Base-by-base conservation (phyloP, 805 yeast species). In the Kodamaea sagamina region DNA sequence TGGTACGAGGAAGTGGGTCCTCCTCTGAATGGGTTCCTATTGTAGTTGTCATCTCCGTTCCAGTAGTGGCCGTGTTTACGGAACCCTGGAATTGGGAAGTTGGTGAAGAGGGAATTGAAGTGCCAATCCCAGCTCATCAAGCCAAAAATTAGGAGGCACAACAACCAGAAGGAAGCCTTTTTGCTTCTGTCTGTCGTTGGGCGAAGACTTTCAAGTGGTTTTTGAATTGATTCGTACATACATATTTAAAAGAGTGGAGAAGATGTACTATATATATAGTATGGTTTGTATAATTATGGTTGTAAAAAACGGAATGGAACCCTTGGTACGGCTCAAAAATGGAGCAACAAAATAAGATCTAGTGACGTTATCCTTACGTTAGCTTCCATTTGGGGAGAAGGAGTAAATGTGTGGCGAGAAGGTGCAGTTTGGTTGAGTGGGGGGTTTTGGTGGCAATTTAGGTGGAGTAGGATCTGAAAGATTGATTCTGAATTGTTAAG, bases 91-190 rank as follows among this genome's bases (percentile, higher is more conserved):
- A 29, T 29, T 13, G 34, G 34, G 19, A 29, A 29, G 19, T 29
- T 29, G 18, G 34, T 29, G 10, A 9, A 29, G 11, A 29, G 11
- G 19, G 4, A 13, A 11, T 29, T 29, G 34, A 29, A 29, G 12
- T 29, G 12, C 34, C 34, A 29, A 10, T 29, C 34, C 34, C 34
- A 29, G 10, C 19, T 29, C 19, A 29, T 15, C 18, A 29, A 29
- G 18, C 18, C 34, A 29, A 29, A 29, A 3, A 29, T 29, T 2
- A 29, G 10, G 11, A 29, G 17, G 7, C 34, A 29, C 10, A 29
- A 10, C 34, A 29, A 29, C 34, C 34, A 29, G 34, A 29, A 29
- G 15, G 34, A 29, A 4, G 17, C 15, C 34, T 29, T 29, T 29
- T 10, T 29, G 34, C 19, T 29, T 29, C 34, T 29, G 18, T 29